Percentiles rank a stretch among this genome's conserved stretches.
phyloP scores from a whole-genome alignment of 805 yeast species.

The Sungouiozyma ichnusensis region DNA sequence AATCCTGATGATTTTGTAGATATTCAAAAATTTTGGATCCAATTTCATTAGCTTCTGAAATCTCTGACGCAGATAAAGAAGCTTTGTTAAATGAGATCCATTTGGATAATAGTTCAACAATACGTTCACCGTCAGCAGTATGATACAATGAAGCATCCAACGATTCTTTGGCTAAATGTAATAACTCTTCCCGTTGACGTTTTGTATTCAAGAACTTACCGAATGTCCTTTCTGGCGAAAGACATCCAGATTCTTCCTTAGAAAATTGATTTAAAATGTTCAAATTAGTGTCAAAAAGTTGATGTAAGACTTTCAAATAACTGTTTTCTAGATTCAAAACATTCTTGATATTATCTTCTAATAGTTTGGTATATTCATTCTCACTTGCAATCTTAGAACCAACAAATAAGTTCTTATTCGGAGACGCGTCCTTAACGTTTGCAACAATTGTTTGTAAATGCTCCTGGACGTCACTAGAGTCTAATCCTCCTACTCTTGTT shows the following conservation, averaged over 20 bases:
- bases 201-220: constrained; percentile 59
- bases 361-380: constrained; percentile 1
- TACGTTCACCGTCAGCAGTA: constrained; percentile 35
- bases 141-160: constrained; percentile 35
- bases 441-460: constrained; percentile 37
- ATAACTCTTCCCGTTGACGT: constrained; percentile 39
- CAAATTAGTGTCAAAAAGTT: constrained; percentile 46
- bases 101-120: constrained; percentile 49
- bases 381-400: constrained; percentile 31
- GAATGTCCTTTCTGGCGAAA: constrained; percentile 79
- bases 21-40: constrained; percentile 29
- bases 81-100: constrained; percentile 52
- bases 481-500: constrained; percentile 33
- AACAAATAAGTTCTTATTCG: constrained; percentile 52
- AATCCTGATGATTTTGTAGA: constrained; percentile 31
- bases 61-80: constrained; percentile 26
- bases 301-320: constrained; percentile 63
- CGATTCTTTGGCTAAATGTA: constrained; percentile 36
- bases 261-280: constrained; percentile 51
- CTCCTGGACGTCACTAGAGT: constrained; percentile 15
- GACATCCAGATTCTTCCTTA: constrained; percentile 34
- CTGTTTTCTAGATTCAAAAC: constrained; percentile 58
- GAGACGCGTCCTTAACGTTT: constrained; percentile 42
- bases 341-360: constrained; percentile 27
- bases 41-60: constrained; percentile 24